Evolutionary conservation across 177 flowering plant genomes (phyloP).

Genomic region (Vitis hybrid): DNA sequence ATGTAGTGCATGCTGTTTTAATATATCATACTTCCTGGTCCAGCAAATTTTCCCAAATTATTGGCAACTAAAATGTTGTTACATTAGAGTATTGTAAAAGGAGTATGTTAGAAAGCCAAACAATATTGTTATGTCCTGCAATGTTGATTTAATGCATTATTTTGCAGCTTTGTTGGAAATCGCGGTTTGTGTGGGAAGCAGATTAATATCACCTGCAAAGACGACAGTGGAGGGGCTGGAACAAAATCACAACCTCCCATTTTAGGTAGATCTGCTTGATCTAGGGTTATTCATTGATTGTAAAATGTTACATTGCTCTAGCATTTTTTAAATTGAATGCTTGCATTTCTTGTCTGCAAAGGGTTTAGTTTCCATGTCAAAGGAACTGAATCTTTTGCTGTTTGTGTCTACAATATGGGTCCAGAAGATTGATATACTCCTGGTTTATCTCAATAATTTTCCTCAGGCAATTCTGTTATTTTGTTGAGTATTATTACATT

Average conservation of each 20-base stretch:
- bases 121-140: background rate
- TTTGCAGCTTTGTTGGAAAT: constrained; percentile 75
- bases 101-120: background rate
- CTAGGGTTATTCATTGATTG: background rate
- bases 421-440: background rate
- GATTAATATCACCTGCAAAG: constrained; percentile 53
- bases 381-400: background rate
- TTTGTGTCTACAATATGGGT: background rate
- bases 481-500: background rate
- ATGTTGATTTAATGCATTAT: constrained; percentile 4
- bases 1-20: no score
- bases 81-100: no score
- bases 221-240: constrained; percentile 41
- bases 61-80: no score
- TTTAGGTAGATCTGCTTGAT: constrained; percentile 41
- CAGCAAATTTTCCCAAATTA: no score
- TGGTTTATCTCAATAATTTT: background rate
- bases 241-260: constrained; percentile 33
- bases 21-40: no score
- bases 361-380: background rate
- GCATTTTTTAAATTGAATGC: background rate
- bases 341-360: background rate
- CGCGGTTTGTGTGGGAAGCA: constrained; percentile 83
- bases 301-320: background rate
- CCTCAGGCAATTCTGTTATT: background rate